Base-by-base conservation (phyloP, 2,329 filamentous ascomycete genomes). In the Xylaria sp. region DNA sequence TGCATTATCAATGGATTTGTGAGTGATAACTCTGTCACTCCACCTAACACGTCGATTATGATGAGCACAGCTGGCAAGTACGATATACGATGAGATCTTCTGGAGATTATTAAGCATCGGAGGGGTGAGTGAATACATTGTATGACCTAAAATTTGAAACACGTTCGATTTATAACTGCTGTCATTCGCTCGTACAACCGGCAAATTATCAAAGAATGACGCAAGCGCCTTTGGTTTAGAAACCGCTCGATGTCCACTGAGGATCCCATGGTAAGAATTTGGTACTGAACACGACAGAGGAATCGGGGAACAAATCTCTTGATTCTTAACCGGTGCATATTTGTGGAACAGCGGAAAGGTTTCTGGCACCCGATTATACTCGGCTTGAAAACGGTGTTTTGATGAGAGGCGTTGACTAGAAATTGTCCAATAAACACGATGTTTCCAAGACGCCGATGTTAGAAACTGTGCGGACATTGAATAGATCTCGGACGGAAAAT, bases 1-100 rank as follows among this genome's bases (percentile, higher is more conserved):
- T 64, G 37, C 15, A 64, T 59, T 48, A 63, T 39, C 55, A 46
- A 64, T 23, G 52, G 34, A 37, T 28, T 20, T 48, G 7, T 37
- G 5, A 60, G 25, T 56, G 1, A 34, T 44, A 20, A 34, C 20
- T 52, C 9, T 64, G 51, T 15, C 56, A 37, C 61, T 54, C 65
- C 57, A 68, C 61, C 50, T 46, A 68, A 55, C 62, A 70, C 65
- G 61, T 67, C 60, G 65, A 60, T 46, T 50, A 25, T 8, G 7
- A 28, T 64, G 15, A 44, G 13, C 32, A 25, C n/a, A 65, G 65
- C 50, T 65, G 65, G 61, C 52, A 68, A 15, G 39, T 48, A 52
- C 58, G 34, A 10, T 37, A 34, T 39, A 57, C 25, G 13, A 51
- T 28, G 25, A 48, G 44, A 3, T 34, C 46, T 51, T 13, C 13